A percentile compares a stretch with the other conserved stretches of the same genome.
These are phyloP conservation scores for Pestalotiopsis sp. DNA, from an alignment of 2,329 filamentous ascomycete species.

Conservation along the genomic window DNA sequence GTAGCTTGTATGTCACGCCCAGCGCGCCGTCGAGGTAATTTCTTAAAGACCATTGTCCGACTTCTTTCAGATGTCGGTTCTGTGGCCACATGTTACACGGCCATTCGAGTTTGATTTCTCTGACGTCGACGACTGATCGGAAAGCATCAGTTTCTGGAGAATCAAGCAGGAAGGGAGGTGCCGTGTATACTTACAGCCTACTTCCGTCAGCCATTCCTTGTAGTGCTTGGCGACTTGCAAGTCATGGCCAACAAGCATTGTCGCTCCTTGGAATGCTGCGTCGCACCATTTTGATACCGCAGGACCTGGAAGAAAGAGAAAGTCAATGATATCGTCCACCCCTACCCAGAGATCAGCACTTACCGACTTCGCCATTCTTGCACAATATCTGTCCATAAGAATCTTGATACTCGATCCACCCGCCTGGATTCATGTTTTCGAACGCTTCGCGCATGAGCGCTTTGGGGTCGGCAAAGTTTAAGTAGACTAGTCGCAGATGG, in stretches of 20 bases:
- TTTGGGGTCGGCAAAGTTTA: not conserved
- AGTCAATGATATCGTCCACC: not conserved
- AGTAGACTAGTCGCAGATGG: not conserved
- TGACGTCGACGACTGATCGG: not conserved
- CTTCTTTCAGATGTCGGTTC: not conserved
- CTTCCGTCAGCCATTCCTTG: not conserved
- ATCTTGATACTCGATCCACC: conserved; percentile 7
- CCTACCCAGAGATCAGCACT: not conserved
- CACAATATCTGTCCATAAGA: not conserved
- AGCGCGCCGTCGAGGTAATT: not conserved
- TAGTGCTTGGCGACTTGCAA: not conserved
- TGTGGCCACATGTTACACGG: not conserved
- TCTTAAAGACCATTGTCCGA: not conserved
- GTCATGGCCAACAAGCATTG: not conserved
- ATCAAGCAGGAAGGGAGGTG: too few relatives aligned
- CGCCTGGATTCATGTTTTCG: not conserved
- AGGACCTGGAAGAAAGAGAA: not conserved
- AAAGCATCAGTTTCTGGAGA: not conserved
- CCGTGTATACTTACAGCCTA: not conserved
- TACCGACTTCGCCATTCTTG: not conserved
- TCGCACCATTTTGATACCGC: not conserved
- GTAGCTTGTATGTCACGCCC: not conserved
- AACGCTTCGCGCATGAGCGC: not conserved
- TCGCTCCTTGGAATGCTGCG: not conserved
- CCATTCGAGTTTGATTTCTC: not conserved